A percentile compares a stretch with the other conserved stretches of the same genome.
Conservation (phyloP, 495 filamentous ascomycete species). For the Aspergillus baeticus region DNA sequence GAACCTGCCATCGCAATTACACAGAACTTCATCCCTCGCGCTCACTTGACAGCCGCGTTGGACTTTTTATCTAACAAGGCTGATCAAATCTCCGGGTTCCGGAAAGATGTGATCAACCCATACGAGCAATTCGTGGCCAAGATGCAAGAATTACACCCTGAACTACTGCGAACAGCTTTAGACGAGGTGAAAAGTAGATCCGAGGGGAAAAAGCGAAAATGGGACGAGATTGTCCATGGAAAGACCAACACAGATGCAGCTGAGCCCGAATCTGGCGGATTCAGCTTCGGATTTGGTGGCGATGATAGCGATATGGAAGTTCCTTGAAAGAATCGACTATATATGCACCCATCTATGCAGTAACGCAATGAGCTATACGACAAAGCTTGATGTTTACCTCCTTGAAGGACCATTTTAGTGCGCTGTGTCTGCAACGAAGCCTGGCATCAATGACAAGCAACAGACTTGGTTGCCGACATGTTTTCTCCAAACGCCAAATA, state of each 20-base stretch:
- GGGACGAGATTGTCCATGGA: constrained; percentile 69
- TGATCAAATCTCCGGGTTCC: constrained; percentile 85
- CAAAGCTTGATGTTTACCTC: no score
- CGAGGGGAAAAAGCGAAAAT: constrained; percentile 73
- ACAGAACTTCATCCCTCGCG: constrained; percentile 89
- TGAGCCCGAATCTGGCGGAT: constrained; percentile 53
- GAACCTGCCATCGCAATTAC: constrained; percentile 84
- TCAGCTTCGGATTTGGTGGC: constrained; percentile 82
- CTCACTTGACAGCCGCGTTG: constrained; percentile 70
- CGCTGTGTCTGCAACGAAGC: no score
- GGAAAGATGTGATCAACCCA: constrained; percentile 67
- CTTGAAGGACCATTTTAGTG: no score
- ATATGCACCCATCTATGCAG: neutral
- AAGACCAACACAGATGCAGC: constrained; percentile 41
- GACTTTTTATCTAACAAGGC: constrained; percentile 80
- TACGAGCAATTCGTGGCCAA: constrained; percentile 73
- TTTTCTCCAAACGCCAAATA: constrained; percentile 77
- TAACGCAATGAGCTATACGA: no score
- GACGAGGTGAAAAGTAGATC: constrained; percentile 62
- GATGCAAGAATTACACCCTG: constrained; percentile 62
- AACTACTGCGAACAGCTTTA: constrained; percentile 62
- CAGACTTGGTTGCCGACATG: constrained; percentile 71
- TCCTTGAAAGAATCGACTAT: constrained; percentile 29
- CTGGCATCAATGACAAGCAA: constrained; percentile 75
- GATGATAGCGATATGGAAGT: constrained; percentile 59